Base-by-base conservation (phyloP, 2,329 filamentous ascomycete species). In the Pseudogymnoascus sp. region DNA sequence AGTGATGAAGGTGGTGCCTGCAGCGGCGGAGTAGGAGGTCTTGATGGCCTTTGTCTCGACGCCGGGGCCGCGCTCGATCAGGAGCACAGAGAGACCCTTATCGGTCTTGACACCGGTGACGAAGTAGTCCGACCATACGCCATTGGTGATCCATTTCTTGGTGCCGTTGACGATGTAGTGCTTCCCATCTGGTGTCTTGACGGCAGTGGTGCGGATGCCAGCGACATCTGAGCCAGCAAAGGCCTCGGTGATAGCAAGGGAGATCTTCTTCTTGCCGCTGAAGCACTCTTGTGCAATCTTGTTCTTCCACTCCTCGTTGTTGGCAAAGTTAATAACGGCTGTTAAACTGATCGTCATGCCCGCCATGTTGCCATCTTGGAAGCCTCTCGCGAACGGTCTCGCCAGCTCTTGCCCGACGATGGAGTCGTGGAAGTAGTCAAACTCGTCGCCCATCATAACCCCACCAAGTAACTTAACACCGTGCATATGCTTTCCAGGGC, bases 81-180 rank as follows among this genome's bases (percentile, higher is more conserved):
- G 78, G 6, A 95, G 76, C 8, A 95, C 90, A 11, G 85, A 88
- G 67, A 93, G 84, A 14, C 89, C 89, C 75, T 92, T 92, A 62
- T 86, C 85, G 0, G 90, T 95, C 72, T 85, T 86, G 70, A 90
- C 91, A 52, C 86, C 90, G 0, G 86, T 88, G 60, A 94, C 88
- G 69, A 94, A 95, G 78, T 93, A 94, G 74, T 94, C 90, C 65
- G 79, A 83, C 75, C 87, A 94, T 70, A 88, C 85, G 64, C 89
- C 90, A 74, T 92, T 91, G 39, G 89, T 92, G 72, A 91, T 92
- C 89, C 89, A 91, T 77, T 93, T 94, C 82, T 92, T 93, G 62
- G 81, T 86, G 58, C 89, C 88, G 71, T 88, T 88, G 73, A 86
- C 80, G 63, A 85, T 80, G 73, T 90, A 92, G 75, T 87, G 81